A percentile compares a stretch with the other conserved stretches of the same genome.
These are phyloP conservation scores for Apiospora kogelbergensis DNA, from an alignment of 2,329 filamentous ascomycete genomes.

Conservation along the genomic window DNA sequence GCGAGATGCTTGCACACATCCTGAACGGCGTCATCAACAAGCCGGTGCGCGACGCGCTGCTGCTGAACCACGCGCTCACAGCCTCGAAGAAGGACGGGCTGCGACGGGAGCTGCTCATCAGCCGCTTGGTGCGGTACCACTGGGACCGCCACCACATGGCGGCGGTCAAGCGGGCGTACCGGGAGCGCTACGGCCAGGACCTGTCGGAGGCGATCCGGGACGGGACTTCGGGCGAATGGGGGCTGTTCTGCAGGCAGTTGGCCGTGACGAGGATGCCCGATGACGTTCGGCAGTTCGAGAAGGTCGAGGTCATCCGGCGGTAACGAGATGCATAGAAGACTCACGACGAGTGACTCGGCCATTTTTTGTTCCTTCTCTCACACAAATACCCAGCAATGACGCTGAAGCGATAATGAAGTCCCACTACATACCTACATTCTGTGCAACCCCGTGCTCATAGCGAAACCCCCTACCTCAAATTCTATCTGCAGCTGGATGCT, in stretches of 20 bases:
- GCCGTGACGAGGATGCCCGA: constrained; percentile 62
- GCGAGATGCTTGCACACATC: constrained; percentile 90
- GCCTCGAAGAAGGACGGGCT: constrained; percentile 69
- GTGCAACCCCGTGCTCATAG: too few relatives aligned
- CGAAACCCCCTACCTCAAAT: too few relatives aligned
- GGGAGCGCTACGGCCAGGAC: constrained; percentile 70
- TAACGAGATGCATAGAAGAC: too few relatives aligned
- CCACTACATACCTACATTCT: too few relatives aligned
- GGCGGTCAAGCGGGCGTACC: constrained; percentile 76
- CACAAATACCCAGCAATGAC: too few relatives aligned
- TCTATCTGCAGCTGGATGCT: too few relatives aligned
- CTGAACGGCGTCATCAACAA: constrained; percentile 97
- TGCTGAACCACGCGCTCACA: constrained; percentile 86
- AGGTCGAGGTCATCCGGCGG: constrained; percentile 28
- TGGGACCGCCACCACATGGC: constrained; percentile 87
- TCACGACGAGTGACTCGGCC: too few relatives aligned
- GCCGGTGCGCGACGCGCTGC: constrained; percentile 86
- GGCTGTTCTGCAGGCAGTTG: constrained; percentile 71
- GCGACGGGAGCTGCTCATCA: constrained; percentile 84
- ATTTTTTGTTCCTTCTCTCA: too few relatives aligned
- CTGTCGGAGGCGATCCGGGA: constrained; percentile 78
- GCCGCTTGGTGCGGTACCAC: constrained; percentile 82
- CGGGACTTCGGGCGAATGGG: constrained; percentile 74
- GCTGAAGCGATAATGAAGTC: too few relatives aligned
- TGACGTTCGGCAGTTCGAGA: constrained; percentile 55